Evolutionary conservation across 2,329 filamentous ascomycete species (phyloP).

Genomic region (Passalora sequoiae): DNA sequence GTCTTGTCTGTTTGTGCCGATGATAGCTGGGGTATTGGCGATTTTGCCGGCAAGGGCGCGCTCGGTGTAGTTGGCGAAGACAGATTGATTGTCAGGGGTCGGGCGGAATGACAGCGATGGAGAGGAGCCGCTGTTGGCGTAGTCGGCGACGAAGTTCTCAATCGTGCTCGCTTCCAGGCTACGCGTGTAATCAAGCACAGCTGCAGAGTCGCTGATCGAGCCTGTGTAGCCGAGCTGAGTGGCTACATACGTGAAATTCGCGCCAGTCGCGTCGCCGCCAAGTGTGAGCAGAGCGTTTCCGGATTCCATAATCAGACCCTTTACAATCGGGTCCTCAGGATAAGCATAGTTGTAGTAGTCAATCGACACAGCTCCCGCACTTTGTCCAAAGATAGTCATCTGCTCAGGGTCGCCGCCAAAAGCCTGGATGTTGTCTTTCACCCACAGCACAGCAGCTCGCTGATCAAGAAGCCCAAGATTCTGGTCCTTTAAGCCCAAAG

Average conservation of each 20-base stretch:
- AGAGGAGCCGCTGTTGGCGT: conserved; percentile 17
- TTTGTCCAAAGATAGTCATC: conserved; percentile 30
- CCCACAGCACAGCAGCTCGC: conserved; percentile 50
- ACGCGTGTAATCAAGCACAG: conserved; percentile 17
- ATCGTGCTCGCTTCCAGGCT: conserved; percentile 12
- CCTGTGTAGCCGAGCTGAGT: conserved; percentile 31
- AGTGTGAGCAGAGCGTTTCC: conserved; percentile 32
- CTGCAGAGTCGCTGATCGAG: conserved; percentile 41
- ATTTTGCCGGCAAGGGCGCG: conserved; percentile 30
- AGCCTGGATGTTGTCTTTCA: conserved; percentile 45
- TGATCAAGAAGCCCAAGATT: conserved; percentile 54
- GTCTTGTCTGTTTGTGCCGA: conserved; percentile 36
- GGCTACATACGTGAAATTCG: conserved; percentile 26
- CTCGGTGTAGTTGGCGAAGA: conserved; percentile 27
- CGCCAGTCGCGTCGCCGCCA: conserved; percentile 11
- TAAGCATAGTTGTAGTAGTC: conserved; percentile 35
- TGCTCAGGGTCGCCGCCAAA: conserved; percentile 45
- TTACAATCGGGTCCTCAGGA: conserved; percentile 35
- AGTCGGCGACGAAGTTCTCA: conserved; percentile 16
- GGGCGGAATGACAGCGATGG: conserved; percentile 30
- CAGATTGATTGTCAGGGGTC: conserved; percentile 23
- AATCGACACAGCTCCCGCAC: conserved; percentile 25
- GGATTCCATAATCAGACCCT: conserved; percentile 36
- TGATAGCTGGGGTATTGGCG: conserved; percentile 36
- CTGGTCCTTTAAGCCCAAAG: conserved; percentile 25